Evolutionary conservation across 177 flowering plant species (phyloP).

Genomic region (Vitis hybrid): DNA sequence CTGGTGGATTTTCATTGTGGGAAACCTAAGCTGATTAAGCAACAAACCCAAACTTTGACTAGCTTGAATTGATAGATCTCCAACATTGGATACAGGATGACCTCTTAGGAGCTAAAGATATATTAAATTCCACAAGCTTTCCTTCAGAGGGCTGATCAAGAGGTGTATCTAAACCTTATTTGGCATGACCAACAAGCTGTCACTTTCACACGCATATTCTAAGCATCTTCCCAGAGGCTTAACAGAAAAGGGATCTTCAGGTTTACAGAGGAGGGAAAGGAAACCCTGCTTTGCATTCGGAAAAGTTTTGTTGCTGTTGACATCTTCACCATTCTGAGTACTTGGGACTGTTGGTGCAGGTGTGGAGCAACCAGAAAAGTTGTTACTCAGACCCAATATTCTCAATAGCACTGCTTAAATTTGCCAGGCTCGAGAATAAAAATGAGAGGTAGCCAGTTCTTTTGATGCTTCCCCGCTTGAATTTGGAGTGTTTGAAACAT

Average conservation of each 20-base stretch:
- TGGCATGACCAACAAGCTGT: no score
- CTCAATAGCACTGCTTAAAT: no score
- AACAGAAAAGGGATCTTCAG: constrained; percentile 13
- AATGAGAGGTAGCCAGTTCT: constrained; percentile 15
- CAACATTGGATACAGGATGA: constrained; percentile 77
- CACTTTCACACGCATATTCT: constrained; percentile 31
- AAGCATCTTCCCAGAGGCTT: constrained; percentile 39
- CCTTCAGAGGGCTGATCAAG: constrained; percentile 49
- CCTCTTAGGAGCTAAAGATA: constrained; percentile 88
- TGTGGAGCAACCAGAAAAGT: background rate
- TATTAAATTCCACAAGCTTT: constrained; percentile 53
- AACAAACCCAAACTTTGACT: constrained; percentile 68
- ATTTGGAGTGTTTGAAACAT: constrained; percentile 15
- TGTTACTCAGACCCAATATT: background rate
- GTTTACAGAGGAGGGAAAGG: constrained; percentile 11
- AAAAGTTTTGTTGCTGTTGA: constrained; percentile 5
- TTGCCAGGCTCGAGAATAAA: constrained; percentile 63
- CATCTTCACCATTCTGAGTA: constrained; percentile 5
- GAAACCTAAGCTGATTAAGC: constrained; percentile 86
- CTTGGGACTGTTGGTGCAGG: background rate
- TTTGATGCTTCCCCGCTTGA: constrained; percentile 22
- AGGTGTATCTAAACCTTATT: constrained; percentile 49
- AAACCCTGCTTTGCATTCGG: constrained; percentile 16
- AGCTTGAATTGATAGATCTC: constrained; percentile 86
- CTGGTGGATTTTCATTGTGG: constrained; percentile 72